Conservation (phyloP, 83 land plant genomes). For the Diphasiastrum complanatum region DNA sequence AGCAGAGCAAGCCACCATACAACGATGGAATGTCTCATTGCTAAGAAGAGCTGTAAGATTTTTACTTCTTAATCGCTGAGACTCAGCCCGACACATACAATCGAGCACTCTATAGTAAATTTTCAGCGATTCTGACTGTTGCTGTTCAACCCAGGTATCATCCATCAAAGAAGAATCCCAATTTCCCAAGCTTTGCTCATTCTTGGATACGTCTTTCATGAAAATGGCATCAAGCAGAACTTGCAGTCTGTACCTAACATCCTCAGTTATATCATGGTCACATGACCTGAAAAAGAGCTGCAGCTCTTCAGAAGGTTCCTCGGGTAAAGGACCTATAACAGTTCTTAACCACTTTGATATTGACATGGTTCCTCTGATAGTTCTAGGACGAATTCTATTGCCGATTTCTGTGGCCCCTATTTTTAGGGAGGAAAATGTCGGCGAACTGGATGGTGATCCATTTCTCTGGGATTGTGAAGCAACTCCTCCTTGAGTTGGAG, state of each 20-base stretch:
- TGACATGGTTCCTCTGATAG: conserved; percentile 86
- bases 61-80: conserved; percentile 43
- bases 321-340: conserved; percentile 63
- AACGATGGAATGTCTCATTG: conserved; percentile 94
- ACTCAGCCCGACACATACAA: conserved; percentile 81
- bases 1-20: conserved; percentile 99
- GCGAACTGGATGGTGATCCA: conserved; percentile 50
- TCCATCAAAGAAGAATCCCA: too few relatives aligned
- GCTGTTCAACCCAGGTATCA: conserved; percentile 73
- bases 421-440: conserved; percentile 50
- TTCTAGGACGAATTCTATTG: conserved; percentile 51
- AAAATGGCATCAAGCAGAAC: conserved; percentile 76
- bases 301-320: conserved; percentile 68
- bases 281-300: conserved; percentile 58
- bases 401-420: conserved; percentile 9
- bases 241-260: conserved; percentile 64
- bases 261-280: conserved; percentile 61
- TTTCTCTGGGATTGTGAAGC: conserved; percentile 35
- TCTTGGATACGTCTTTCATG: conserved; percentile 26
- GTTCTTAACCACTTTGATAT: conserved; percentile 97
- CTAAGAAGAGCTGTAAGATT: conserved; percentile 78
- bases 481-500: conserved; percentile 12
- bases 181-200: conserved; percentile 33
- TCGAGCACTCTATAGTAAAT: conserved; percentile 80
- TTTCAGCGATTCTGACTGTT: conserved; percentile 80